phyloP scores from a whole-genome alignment of 2,329 filamentous ascomycete species.

The Pestalotiopsis sp. region DNA sequence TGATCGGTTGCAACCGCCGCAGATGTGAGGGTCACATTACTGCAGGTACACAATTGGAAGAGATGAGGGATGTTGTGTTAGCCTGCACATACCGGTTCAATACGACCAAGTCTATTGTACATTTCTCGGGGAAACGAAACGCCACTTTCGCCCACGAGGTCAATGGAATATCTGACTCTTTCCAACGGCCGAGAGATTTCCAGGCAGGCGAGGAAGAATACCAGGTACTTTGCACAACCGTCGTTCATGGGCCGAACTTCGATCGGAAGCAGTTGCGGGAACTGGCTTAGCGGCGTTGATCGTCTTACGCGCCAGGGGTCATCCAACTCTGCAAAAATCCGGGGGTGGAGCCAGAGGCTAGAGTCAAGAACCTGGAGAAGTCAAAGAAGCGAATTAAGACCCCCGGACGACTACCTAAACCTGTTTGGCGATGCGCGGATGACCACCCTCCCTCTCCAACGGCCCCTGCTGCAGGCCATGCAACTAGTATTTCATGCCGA shows the following conservation, averaged over 20 bases:
- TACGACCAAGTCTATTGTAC: background rate
- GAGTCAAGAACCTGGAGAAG: background rate
- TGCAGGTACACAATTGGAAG: conserved; percentile 3
- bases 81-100: background rate
- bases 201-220: background rate
- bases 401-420: background rate
- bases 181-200: background rate
- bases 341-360: conserved; percentile 3
- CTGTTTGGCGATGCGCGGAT: background rate
- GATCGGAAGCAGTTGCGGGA: background rate
- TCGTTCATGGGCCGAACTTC: background rate
- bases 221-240: background rate
- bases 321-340: background rate
- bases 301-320: conserved; percentile 3
- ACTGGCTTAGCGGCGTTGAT: background rate
- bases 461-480: background rate
- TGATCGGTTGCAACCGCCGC: background rate
- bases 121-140: background rate
- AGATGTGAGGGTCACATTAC: conserved; percentile 1
- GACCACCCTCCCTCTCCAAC: background rate
- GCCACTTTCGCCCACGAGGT: background rate
- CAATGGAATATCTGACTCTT: background rate
- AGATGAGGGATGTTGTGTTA: background rate
- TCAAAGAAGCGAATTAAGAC: background rate
- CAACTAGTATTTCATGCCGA: conserved; percentile 4